phyloP scores from a whole-genome alignment of 345 rosid genomes.

The Moricandia arvensis region DNA sequence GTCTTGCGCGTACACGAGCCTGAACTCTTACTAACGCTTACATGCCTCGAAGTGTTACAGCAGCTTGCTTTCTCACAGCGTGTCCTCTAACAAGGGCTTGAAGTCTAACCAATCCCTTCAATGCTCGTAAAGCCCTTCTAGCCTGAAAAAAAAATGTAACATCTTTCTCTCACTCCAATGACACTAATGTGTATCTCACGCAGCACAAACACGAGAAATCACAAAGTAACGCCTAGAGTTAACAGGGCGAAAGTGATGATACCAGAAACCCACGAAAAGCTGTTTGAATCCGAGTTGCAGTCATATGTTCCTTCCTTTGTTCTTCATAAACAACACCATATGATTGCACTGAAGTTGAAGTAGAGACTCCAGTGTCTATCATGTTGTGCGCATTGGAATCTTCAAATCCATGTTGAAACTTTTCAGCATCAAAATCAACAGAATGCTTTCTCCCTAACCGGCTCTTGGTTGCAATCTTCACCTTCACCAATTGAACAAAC shows the following conservation, averaged over 20 bases:
- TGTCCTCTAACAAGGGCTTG: slow-evolving; percentile 99
- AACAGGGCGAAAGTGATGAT: slow-evolving; percentile 3
- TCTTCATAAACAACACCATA: slow-evolving; percentile 49
- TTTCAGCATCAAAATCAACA: slow-evolving; percentile 54
- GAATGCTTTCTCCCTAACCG: slow-evolving; percentile 61
- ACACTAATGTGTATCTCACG: not conserved
- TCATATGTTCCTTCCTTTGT: slow-evolving; percentile 53
- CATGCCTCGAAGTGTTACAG: slow-evolving; percentile 98
- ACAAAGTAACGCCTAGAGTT: not conserved
- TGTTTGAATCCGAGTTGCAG: slow-evolving; percentile 87
- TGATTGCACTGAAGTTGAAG: slow-evolving; percentile 52
- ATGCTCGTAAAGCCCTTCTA: slow-evolving; percentile 94
- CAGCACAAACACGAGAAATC: not conserved
- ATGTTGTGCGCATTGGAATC: slow-evolving; percentile 41
- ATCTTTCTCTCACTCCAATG: slow-evolving; percentile 21
- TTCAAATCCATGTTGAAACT: slow-evolving; percentile 54
- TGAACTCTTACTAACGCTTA: slow-evolving; percentile 99
- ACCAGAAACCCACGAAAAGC: slow-evolving; percentile 98
- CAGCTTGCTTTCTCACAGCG: slow-evolving; percentile 99
- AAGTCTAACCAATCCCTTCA: slow-evolving; percentile 95
- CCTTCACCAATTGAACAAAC: slow-evolving; percentile 39
- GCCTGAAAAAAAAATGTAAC: slow-evolving; percentile 52
- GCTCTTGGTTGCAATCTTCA: slow-evolving; percentile 50
- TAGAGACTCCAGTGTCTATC: slow-evolving; percentile 50
- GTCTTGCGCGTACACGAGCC: slow-evolving; percentile 97